phyloP scores from a whole-genome alignment of 805 yeast species.

The Candida ortonii region DNA sequence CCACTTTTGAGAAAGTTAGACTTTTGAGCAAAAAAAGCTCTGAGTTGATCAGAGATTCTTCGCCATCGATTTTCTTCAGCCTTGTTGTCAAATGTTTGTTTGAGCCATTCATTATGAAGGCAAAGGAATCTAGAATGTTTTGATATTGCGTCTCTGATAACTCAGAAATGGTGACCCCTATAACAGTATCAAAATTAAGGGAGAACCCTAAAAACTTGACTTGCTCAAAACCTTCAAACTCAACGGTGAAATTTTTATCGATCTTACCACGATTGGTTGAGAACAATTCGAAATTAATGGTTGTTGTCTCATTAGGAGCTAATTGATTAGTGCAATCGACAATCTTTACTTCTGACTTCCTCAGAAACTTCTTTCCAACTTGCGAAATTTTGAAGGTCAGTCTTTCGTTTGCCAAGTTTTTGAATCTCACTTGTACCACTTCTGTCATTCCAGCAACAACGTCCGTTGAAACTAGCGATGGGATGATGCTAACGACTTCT shows the following conservation, averaged over 20 bases:
- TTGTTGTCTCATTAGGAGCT: constrained; percentile 32
- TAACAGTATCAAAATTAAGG: constrained; percentile 24
- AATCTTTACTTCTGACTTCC: constrained; percentile 17
- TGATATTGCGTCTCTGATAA: constrained; percentile 22
- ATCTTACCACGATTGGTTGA: constrained; percentile 16
- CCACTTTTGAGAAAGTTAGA: constrained; percentile 14
- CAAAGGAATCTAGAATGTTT: constrained; percentile 22
- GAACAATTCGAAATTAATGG: constrained; percentile 16
- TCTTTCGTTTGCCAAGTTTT: constrained; percentile 36
- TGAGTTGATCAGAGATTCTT: constrained; percentile 9
- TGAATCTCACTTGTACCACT: constrained; percentile 27
- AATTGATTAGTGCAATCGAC: constrained; percentile 18
- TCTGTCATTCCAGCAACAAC: constrained; percentile 37
- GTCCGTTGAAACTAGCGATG: constrained; percentile 40
- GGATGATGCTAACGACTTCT: constrained; percentile 43
- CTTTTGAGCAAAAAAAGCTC: constrained; percentile 19
- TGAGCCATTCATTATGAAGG: constrained; percentile 18
- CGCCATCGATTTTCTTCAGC: constrained; percentile 9
- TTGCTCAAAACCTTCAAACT: constrained; percentile 12
- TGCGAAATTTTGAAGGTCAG: constrained; percentile 39
- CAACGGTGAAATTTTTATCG: constrained; percentile 16
- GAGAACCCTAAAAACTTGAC: constrained; percentile 22
- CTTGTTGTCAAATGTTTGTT: constrained; percentile 8
- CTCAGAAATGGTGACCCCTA: constrained; percentile 39
- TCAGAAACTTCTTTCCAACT: constrained; percentile 25